Percentiles rank a stretch among this genome's conserved stretches.
phyloP scores from a whole-genome alignment of 345 rosid species.

The Citrus medica region DNA sequence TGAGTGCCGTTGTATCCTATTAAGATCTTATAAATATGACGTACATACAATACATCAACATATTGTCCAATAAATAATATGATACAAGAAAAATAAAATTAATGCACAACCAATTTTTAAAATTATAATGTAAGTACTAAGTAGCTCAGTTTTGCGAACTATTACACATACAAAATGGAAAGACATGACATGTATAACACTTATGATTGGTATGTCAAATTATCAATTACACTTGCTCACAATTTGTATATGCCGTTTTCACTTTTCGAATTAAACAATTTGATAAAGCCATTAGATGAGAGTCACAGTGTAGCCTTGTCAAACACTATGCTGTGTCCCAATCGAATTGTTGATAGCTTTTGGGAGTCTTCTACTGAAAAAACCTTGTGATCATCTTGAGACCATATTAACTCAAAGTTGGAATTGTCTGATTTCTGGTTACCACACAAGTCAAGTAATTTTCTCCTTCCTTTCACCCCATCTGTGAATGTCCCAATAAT shows the following conservation, averaged over 20 bases:
- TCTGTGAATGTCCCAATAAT: background rate
- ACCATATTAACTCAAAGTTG: background rate
- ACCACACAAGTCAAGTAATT: background rate
- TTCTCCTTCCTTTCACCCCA: background rate
- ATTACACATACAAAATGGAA: background rate
- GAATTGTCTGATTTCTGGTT: background rate
- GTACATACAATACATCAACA: background rate
- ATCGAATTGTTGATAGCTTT: background rate
- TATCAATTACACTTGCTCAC: background rate
- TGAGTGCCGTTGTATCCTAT: background rate
- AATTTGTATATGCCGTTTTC: background rate
- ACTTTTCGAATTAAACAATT: background rate
- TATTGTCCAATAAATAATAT: background rate
- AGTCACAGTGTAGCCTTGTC: background rate
- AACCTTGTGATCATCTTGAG: background rate
- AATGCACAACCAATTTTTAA: no score
- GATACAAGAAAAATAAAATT: background rate
- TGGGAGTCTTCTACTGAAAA: background rate
- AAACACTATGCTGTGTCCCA: background rate
- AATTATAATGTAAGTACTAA: background rate
- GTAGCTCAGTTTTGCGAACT: background rate
- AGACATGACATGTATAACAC: background rate
- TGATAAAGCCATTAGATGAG: background rate
- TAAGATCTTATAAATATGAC: background rate
- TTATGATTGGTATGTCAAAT: background rate